A percentile compares a stretch with the other conserved stretches of the same genome.
Conservation (phyloP, 148 eudicot genomes). For the Fallopia convolvulus region DNA sequence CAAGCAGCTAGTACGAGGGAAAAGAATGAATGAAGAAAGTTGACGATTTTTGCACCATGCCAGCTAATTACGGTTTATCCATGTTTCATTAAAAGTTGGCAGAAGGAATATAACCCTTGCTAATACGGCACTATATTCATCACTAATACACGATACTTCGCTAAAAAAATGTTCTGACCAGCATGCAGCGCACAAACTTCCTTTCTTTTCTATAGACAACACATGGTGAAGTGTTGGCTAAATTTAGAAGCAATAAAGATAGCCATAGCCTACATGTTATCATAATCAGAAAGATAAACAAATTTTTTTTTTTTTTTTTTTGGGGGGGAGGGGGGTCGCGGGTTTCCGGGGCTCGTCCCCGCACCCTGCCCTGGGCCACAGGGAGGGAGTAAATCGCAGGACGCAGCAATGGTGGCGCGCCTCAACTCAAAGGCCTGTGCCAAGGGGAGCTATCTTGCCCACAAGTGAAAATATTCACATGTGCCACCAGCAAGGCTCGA, state of each 20-base stretch:
- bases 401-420: too few species aligned
- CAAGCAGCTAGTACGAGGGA: neutral
- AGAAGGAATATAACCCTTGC: neutral
- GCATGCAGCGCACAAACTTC: neutral
- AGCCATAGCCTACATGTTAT: neutral
- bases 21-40: neutral
- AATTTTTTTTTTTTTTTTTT: too few species aligned
- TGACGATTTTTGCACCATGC: neutral
- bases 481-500: too few species aligned
- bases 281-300: neutral
- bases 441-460: too few species aligned
- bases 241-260: neutral
- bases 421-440: too few species aligned
- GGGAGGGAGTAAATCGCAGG: too few species aligned
- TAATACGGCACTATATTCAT: neutral
- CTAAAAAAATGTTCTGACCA: neutral
- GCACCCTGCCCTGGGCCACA: too few species aligned
- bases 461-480: too few species aligned
- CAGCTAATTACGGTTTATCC: neutral
- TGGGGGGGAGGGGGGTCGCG: too few species aligned
- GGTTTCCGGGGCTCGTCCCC: too few species aligned
- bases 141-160: neutral
- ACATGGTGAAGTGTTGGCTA: too few species aligned
- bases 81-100: neutral
- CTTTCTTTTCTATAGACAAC: neutral